Evolutionary conservation across 2,329 filamentous ascomycete genomes (phyloP).

Genomic region (Arthrobotrys conoides): DNA sequence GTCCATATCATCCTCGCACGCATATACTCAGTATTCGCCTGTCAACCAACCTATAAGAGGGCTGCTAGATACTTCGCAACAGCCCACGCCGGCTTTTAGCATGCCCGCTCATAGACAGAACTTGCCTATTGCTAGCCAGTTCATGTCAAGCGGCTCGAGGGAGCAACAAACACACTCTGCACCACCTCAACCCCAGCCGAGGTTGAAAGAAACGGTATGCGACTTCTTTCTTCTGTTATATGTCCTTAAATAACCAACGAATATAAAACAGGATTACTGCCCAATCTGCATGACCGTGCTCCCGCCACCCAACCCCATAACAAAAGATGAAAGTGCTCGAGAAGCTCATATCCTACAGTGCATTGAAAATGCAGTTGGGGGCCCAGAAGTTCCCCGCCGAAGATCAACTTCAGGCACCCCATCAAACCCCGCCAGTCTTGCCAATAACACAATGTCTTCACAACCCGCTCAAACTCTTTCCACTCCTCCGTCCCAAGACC

Average conservation of each 20-base stretch:
- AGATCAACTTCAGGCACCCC: conserved; percentile 41
- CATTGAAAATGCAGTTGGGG: conserved; percentile 64
- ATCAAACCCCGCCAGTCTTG: conserved; percentile 21
- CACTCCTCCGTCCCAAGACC: conserved; percentile 12
- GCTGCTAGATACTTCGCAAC: conserved; percentile 47
- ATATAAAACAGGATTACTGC: conserved; percentile 62
- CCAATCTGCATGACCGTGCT: conserved; percentile 63
- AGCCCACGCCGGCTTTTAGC: conserved; percentile 52
- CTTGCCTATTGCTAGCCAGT: conserved; percentile 46
- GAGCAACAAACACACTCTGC: conserved; percentile 52
- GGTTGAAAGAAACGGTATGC: conserved; percentile 62
- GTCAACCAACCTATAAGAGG: conserved; percentile 53
- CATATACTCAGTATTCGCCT: conserved; percentile 49
- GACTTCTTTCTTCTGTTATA: background rate
- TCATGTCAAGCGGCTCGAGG: conserved; percentile 30
- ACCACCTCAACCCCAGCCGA: conserved; percentile 50
- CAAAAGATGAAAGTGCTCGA: conserved; percentile 67
- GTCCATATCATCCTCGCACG: conserved; percentile 47
- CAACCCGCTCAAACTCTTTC: conserved; percentile 12
- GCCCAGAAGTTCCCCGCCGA: conserved; percentile 63
- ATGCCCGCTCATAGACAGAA: conserved; percentile 40
- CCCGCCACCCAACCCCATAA: conserved; percentile 60
- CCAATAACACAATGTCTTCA: conserved; percentile 40
- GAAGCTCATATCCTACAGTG: conserved; percentile 69
- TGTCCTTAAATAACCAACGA: background rate